phyloP scores from a whole-genome alignment of 306 rosid genomes.

The Cucumis sativus region DNA sequence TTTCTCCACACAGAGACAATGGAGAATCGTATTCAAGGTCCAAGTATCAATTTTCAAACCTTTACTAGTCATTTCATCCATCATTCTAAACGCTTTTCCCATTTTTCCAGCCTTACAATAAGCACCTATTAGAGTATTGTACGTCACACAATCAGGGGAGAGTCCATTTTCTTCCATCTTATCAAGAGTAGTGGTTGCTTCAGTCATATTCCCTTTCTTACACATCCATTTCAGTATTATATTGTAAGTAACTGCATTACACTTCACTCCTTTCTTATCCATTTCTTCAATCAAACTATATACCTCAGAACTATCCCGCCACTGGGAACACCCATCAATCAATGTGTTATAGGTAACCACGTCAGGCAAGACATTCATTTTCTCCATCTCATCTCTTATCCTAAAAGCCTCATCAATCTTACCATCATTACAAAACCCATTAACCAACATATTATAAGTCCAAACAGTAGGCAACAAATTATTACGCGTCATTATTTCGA shows the following conservation, averaged over 20 bases:
- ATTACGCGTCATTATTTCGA: conserved; percentile 49
- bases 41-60: conserved; percentile 44
- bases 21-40: conserved; percentile 58
- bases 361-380: conserved; percentile 45
- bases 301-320: conserved; percentile 29
- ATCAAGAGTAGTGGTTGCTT: conserved; percentile 26
- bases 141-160: conserved; percentile 57
- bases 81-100: conserved; percentile 50
- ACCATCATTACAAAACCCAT: conserved; percentile 59
- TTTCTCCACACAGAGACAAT: conserved; percentile 46
- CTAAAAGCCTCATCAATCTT: conserved; percentile 57
- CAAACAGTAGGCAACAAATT: conserved; percentile 49
- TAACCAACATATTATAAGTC: conserved; percentile 68
- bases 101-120: conserved; percentile 63
- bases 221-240: conserved; percentile 71
- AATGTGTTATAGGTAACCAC: conserved; percentile 78
- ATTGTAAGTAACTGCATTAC: conserved; percentile 55
- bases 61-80: conserved; percentile 64
- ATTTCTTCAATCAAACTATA: conserved; percentile 46
- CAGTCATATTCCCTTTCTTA: conserved; percentile 61
- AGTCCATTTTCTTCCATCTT: conserved; percentile 61
- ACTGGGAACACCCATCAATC: conserved; percentile 52
- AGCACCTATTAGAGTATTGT: conserved; percentile 57
- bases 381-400: conserved; percentile 61
- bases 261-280: conserved; percentile 42